Evolutionary conservation across 345 rosid genomes (phyloP).

Genomic region (Brassica nigra): DNA sequence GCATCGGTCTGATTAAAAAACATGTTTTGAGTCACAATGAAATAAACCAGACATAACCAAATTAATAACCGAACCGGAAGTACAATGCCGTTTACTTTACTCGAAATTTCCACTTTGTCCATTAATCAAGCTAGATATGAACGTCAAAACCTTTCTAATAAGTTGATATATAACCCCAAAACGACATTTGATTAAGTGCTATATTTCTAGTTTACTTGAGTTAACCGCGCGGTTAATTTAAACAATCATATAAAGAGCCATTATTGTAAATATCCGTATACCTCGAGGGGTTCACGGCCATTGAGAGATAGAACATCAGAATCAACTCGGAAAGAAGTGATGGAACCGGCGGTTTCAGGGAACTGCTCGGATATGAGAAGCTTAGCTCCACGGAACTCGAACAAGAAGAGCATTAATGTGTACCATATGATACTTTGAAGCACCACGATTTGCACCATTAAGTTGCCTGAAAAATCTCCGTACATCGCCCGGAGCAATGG

Average conservation of each 20-base stretch:
- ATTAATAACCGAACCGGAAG: neutral
- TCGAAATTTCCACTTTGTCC: neutral
- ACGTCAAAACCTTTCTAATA: neutral
- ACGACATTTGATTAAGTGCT: neutral
- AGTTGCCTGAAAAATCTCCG: constrained; percentile 68
- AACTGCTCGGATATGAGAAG: constrained; percentile 75
- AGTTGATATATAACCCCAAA: neutral
- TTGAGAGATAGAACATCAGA: constrained; percentile 80
- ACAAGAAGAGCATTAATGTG: constrained; percentile 77
- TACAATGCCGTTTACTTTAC: neutral
- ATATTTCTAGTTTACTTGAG: neutral
- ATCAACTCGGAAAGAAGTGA: constrained; percentile 74
- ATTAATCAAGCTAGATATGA: neutral
- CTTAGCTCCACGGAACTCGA: constrained; percentile 80
- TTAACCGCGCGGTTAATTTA: neutral
- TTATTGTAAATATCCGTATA: constrained; percentile 2
- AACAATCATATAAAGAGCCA: neutral
- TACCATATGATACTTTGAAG: constrained; percentile 82
- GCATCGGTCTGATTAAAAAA: constrained; percentile 58
- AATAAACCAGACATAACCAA: neutral
- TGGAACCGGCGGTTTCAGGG: constrained; percentile 80
- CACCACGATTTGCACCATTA: constrained; percentile 90
- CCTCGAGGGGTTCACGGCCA: constrained; percentile 64
- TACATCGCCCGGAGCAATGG: constrained; percentile 86
- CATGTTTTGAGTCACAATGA: neutral